These are phyloP conservation scores for Sutorius australiensis DNA, from an alignment of 768 basidiomycete genomes.

Conservation along the genomic window DNA sequence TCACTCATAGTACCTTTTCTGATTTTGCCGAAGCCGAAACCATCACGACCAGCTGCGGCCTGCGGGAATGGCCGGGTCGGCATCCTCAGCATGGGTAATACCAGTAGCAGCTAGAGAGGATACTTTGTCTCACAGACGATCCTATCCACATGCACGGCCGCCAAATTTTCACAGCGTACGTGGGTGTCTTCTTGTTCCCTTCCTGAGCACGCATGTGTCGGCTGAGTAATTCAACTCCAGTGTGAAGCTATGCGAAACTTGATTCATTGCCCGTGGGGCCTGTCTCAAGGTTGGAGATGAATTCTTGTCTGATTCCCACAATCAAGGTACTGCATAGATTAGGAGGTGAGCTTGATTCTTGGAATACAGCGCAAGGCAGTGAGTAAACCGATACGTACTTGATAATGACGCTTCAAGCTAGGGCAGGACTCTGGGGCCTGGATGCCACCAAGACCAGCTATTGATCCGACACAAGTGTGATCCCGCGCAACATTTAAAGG, in stretches of 20 bases:
- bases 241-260: slow-evolving; percentile 38
- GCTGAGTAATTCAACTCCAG: slow-evolving; percentile 30
- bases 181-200: slow-evolving; percentile 40
- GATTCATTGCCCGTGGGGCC: not conserved
- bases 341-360: not conserved
- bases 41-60: too few relatives aligned
- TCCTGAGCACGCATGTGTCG: slow-evolving; percentile 14
- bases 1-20: too few relatives aligned
- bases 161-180: not conserved
- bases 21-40: too few relatives aligned
- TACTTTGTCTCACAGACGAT: not conserved
- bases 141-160: not conserved
- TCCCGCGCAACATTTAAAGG: too few relatives aligned
- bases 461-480: too few relatives aligned
- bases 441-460: not conserved
- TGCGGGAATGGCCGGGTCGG: too few relatives aligned
- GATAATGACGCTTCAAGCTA: not conserved
- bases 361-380: not conserved
- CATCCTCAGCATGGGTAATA: not conserved
- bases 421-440: not conserved
- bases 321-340: not conserved
- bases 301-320: not conserved
- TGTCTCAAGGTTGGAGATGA: not conserved
- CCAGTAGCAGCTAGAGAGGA: not conserved
- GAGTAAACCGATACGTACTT: not conserved